A percentile compares a stretch with the other conserved stretches of the same genome.
Evolutionary conservation across 1,284 basidiomycete genomes (phyloP).

Genomic region (Volvariella surrecta): DNA sequence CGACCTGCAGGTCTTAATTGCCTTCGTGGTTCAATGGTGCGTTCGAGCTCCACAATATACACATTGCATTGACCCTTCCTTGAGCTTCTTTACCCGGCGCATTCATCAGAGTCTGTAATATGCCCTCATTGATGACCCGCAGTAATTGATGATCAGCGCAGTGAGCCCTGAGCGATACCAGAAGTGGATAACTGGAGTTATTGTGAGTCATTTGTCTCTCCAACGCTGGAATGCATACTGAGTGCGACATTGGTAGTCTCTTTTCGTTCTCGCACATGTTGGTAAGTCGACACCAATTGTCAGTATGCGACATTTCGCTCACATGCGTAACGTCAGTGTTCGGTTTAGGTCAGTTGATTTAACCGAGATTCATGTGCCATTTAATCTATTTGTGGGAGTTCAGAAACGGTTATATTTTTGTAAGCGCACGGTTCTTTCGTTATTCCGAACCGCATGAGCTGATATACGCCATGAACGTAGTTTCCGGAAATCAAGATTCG

Average conservation of each 20-base stretch:
- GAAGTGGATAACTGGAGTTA: conserved; percentile 26
- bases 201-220: conserved; percentile 15
- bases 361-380: not conserved
- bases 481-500: conserved; percentile 24
- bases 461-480: conserved; percentile 13
- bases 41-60: conserved; percentile 9
- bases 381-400: not conserved
- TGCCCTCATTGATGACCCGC: not conserved
- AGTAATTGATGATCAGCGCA: conserved; percentile 9
- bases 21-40: conserved; percentile 28
- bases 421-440: conserved; percentile 11
- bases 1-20: conserved; percentile 21
- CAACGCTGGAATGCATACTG: not conserved
- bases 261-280: conserved; percentile 29
- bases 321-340: conserved; percentile 19
- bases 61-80: not conserved
- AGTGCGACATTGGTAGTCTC: conserved; percentile 12
- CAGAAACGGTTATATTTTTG: conserved; percentile 29
- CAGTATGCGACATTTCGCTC: not conserved
- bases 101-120: conserved; percentile 25
- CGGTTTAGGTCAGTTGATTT: conserved; percentile 24
- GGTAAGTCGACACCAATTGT: conserved; percentile 18
- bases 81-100: conserved; percentile 30
- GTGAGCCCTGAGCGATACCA: conserved; percentile 23
- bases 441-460: not conserved